phyloP scores from a whole-genome alignment of 2,329 filamentous ascomycete genomes.

The Cladosporium phlei region DNA sequence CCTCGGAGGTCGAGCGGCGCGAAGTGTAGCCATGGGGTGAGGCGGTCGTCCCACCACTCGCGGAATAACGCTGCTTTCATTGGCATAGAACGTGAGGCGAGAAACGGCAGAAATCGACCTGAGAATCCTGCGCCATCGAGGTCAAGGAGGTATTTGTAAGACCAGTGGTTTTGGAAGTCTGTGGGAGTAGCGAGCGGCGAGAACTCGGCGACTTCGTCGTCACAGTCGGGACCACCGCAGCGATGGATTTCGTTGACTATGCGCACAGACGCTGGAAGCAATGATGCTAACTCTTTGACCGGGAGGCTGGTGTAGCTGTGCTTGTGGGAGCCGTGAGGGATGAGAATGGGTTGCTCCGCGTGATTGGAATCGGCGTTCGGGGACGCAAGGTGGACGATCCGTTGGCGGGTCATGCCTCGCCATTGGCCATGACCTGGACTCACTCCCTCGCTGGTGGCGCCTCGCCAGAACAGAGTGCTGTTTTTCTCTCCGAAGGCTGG shows the following conservation, averaged over 20 bases:
- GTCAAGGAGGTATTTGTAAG: slow-evolving; percentile 66
- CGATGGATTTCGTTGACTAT: slow-evolving; percentile 57
- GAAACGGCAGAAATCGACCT: slow-evolving; percentile 58
- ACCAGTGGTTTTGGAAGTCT: slow-evolving; percentile 56
- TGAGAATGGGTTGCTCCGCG: slow-evolving; percentile 52
- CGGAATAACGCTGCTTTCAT: slow-evolving; percentile 69
- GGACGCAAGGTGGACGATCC: slow-evolving; percentile 59
- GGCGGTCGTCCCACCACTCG: slow-evolving; percentile 72
- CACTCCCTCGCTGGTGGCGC: slow-evolving; percentile 56
- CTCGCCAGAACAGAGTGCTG: slow-evolving; percentile 68
- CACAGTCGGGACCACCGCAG: slow-evolving; percentile 51
- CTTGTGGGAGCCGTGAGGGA: slow-evolving; percentile 43
- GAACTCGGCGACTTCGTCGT: slow-evolving; percentile 50
- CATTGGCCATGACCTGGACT: slow-evolving; percentile 46
- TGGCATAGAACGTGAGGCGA: slow-evolving; percentile 63
- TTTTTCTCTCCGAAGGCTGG: slow-evolving; percentile 57
- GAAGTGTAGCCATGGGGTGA: slow-evolving; percentile 75
- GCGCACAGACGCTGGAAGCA: slow-evolving; percentile 53
- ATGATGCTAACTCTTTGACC: slow-evolving; percentile 50
- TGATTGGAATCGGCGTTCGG: slow-evolving; percentile 41
- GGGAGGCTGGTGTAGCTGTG: slow-evolving; percentile 55
- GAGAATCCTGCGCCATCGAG: slow-evolving; percentile 65
- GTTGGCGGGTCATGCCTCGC: slow-evolving; percentile 65
- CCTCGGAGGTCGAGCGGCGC: slow-evolving; percentile 70
- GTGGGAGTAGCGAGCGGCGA: slow-evolving; percentile 32